A percentile compares a stretch with the other conserved stretches of the same genome.
These are phyloP conservation scores for Talaromyces sp. DNA, from an alignment of 2,329 filamentous ascomycete genomes.

Conservation along the genomic window DNA sequence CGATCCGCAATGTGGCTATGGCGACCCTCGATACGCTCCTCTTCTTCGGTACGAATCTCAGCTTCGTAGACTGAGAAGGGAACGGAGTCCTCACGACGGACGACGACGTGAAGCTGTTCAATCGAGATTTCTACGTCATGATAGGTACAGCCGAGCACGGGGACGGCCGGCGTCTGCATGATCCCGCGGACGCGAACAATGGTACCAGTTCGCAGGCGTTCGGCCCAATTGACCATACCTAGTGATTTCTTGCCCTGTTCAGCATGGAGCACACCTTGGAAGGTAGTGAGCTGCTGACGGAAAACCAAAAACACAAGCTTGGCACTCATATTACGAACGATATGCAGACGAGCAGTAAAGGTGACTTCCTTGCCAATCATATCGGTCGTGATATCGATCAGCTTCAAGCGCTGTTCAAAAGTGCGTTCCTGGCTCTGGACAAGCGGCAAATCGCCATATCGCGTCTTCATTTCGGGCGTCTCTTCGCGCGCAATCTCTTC, in stretches of 20 bases:
- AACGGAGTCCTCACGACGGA: conserved; percentile 57
- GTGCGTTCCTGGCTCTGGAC: conserved; percentile 55
- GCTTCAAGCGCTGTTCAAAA: conserved; percentile 45
- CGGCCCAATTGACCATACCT: conserved; percentile 81
- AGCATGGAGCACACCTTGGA: conserved; percentile 74
- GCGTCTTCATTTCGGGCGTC: conserved; percentile 56
- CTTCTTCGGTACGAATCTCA: conserved; percentile 53
- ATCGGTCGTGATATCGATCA: conserved; percentile 51
- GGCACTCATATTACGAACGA: conserved; percentile 74
- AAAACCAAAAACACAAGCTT: conserved; percentile 82
- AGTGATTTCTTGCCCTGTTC: conserved; percentile 61
- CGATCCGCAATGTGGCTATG: conserved; percentile 65
- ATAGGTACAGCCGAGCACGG: conserved; percentile 70
- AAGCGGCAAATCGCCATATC: conserved; percentile 56
- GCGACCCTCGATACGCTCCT: conserved; percentile 53
- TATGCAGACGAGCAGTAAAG: conserved; percentile 72
- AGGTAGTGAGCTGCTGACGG: conserved; percentile 74
- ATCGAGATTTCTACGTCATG: conserved; percentile 74
- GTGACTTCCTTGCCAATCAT: conserved; percentile 57
- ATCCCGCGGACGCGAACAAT: conserved; percentile 73
- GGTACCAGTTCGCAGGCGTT: conserved; percentile 73
- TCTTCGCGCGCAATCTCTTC: conserved; percentile 46
- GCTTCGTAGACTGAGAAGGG: conserved; percentile 69
- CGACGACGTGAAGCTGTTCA: conserved; percentile 60
- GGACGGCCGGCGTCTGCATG: conserved; percentile 68